A percentile compares a stretch with the other conserved stretches of the same genome.
Conservation (phyloP, 257 asterid genomes). For the Plantago major region DNA sequence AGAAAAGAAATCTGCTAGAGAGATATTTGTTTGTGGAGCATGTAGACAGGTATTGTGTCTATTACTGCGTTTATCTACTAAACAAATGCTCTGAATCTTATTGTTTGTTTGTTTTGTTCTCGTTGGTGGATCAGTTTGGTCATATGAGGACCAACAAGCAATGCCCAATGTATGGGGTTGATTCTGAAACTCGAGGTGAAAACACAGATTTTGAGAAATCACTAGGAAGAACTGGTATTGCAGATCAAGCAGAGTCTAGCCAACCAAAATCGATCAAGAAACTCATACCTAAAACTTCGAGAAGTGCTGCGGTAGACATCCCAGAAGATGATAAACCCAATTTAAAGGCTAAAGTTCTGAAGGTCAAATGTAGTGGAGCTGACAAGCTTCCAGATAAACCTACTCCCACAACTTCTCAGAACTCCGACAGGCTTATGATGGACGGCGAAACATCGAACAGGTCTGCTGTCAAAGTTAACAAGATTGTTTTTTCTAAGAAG, state of each 20-base stretch:
- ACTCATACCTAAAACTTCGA: constrained; percentile 53
- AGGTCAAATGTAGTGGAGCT: constrained; percentile 74
- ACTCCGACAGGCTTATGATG: constrained; percentile 65
- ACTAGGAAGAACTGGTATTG: constrained; percentile 36
- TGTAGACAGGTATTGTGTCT: constrained; percentile 81
- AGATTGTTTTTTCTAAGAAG: constrained; percentile 73
- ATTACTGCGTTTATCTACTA: constrained; percentile 11
- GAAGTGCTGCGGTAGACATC: constrained; percentile 48
- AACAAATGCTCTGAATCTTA: constrained; percentile 12
- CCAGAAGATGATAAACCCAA: constrained; percentile 70
- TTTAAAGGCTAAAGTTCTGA: constrained; percentile 74
- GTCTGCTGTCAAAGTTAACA: constrained; percentile 62
- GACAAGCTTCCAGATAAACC: constrained; percentile 70
- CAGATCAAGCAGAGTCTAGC: constrained; percentile 61
- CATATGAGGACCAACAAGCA: constrained; percentile 99
- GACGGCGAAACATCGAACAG: constrained; percentile 67
- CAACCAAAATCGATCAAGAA: constrained; percentile 60
- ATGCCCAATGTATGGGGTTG: constrained; percentile 95
- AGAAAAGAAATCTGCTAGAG: constrained; percentile 97
- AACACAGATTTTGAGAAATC: constrained; percentile 57
- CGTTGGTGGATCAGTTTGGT: constrained; percentile 62
- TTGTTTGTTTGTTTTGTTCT: constrained; percentile 5
- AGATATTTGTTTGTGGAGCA: constrained; percentile 97
- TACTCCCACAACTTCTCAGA: constrained; percentile 67
- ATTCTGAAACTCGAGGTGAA: constrained; percentile 62